Evolutionary conservation across 306 rosid species (phyloP).

Genomic region (Cucurbita pepo): DNA sequence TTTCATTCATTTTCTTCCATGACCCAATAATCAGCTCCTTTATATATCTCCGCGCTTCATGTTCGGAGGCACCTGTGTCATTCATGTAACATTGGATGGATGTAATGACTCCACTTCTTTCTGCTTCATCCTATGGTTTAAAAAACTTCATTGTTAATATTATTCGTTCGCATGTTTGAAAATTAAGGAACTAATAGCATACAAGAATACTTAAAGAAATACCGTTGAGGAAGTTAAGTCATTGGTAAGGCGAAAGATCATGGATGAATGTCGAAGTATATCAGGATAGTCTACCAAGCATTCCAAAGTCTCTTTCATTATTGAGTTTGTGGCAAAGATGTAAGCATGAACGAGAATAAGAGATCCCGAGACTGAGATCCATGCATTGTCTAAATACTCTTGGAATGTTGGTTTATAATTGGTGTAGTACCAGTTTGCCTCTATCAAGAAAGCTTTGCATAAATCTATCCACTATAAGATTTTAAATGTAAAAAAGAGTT

Average conservation of each 20-base stretch:
- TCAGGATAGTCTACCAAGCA: neutral
- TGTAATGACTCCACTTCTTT: constrained; percentile 13
- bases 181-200: too few species aligned
- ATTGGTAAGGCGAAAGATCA: constrained; percentile 6
- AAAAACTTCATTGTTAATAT: neutral
- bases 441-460: constrained; percentile 4
- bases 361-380: constrained; percentile 9
- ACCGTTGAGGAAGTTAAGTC: constrained; percentile 18
- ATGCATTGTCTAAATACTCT: constrained; percentile 17
- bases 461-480: constrained; percentile 11
- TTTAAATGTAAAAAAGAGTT: neutral
- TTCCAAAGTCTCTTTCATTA: neutral
- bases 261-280: neutral
- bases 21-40: neutral
- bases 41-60: constrained; percentile 7
- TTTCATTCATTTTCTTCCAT: constrained; percentile 17
- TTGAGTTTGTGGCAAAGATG: neutral
- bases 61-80: constrained; percentile 10
- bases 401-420: constrained; percentile 9
- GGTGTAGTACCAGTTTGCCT: constrained; percentile 16
- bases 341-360: constrained; percentile 1
- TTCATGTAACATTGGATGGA: constrained; percentile 26
- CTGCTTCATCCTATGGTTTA: neutral
- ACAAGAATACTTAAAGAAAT: neutral
- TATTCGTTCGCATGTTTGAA: too few species aligned